Conservation (phyloP, 192 early-diverging fungal species). For the Backusella parvicylindrica region DNA sequence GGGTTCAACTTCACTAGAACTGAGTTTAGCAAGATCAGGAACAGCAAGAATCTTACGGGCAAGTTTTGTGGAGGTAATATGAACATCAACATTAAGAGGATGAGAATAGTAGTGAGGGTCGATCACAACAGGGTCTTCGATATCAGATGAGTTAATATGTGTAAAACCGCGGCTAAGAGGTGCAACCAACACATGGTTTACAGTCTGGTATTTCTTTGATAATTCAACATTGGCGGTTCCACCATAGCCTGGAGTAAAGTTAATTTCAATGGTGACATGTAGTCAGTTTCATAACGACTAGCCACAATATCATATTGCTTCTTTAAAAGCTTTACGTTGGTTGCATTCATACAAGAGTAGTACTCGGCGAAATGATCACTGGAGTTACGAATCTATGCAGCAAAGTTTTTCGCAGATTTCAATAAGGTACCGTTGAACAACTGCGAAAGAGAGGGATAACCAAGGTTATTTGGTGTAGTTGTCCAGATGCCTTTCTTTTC, state of each 20-base stretch:
- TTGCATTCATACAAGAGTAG: neutral
- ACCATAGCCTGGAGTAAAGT: neutral
- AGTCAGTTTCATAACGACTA: neutral
- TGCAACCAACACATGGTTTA: neutral
- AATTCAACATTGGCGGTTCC: neutral
- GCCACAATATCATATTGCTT: neutral
- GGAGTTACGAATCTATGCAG: neutral
- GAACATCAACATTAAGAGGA: neutral
- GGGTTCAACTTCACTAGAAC: neutral
- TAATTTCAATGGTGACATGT: neutral
- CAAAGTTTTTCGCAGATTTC: neutral
- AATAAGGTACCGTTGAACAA: neutral
- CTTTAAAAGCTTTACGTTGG: neutral
- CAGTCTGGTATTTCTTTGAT: constrained; percentile 1
- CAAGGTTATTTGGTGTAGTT: neutral
- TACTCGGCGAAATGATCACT: neutral
- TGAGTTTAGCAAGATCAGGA: neutral
- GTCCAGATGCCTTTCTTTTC: neutral
- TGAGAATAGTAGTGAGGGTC: neutral
- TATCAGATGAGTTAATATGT: neutral
- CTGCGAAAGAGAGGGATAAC: neutral
- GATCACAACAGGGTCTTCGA: neutral
- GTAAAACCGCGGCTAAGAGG: neutral
- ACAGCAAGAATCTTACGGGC: neutral
- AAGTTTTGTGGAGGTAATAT: neutral